Evolutionary conservation across 192 early-diverging fungal genomes (phyloP).

Genomic region (Umbelopsis vinacea): DNA sequence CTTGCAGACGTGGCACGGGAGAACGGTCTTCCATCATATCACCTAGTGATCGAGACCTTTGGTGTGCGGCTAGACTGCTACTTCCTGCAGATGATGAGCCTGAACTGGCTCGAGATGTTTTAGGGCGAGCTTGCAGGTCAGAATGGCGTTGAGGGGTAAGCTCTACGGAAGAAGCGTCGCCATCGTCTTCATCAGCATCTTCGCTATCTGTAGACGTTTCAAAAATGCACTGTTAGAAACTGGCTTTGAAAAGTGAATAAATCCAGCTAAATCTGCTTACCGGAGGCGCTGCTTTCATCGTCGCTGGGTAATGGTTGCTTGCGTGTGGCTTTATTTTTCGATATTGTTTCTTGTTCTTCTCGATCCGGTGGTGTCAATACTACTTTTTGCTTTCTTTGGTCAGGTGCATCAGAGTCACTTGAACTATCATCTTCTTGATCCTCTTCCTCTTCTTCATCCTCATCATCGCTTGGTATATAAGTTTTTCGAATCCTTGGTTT

Average conservation of each 20-base stretch:
- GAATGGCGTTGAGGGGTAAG: slow-evolving; percentile 2
- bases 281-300: slow-evolving; percentile 29
- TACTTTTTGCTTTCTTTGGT: not conserved
- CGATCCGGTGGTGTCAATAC: not conserved
- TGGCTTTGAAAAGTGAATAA: not conserved
- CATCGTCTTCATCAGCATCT: slow-evolving; percentile 25
- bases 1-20: not conserved
- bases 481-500: slow-evolving; percentile 22
- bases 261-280: slow-evolving; percentile 2
- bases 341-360: not conserved
- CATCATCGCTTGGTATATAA: slow-evolving; percentile 34
- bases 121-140: not conserved
- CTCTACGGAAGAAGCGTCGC: slow-evolving; percentile 2
- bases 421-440: not conserved
- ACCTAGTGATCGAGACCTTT: not conserved
- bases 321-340: slow-evolving; percentile 22
- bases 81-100: not conserved
- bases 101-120: not conserved
- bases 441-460: slow-evolving; percentile 31
- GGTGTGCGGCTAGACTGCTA: not conserved
- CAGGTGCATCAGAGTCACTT: too few species aligned
- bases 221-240: slow-evolving; percentile 11
- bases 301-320: slow-evolving; percentile 36
- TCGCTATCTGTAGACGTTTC: slow-evolving; percentile 17
- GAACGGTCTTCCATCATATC: not conserved